phyloP scores from a whole-genome alignment of 139 green algal species.

The Volvox reticuliferus region DNA sequence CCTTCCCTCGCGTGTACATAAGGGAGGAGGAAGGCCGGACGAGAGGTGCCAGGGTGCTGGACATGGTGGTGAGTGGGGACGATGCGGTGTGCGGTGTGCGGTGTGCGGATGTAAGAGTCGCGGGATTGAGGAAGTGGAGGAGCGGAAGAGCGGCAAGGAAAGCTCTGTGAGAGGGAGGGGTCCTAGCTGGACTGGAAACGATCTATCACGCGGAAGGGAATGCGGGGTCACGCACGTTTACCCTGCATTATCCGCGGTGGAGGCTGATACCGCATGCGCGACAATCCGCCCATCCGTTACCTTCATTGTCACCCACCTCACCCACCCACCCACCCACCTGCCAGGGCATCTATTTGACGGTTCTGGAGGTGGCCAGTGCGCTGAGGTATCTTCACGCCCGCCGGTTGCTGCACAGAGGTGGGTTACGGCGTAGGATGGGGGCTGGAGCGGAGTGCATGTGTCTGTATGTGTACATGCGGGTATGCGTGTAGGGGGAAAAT shows the following conservation, averaged over 20 bases:
- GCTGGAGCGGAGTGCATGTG: not conserved
- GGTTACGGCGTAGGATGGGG: not conserved
- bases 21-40: not conserved
- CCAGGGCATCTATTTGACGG: conserved; percentile 41
- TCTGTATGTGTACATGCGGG: too few relatives aligned
- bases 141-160: not conserved
- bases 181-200: too few relatives aligned
- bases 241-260: too few relatives aligned
- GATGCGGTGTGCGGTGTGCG: not conserved
- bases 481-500: too few relatives aligned
- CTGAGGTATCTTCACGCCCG: conserved; percentile 39
- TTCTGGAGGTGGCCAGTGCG: conserved; percentile 35
- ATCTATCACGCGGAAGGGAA: too few relatives aligned
- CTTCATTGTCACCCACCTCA: not conserved
- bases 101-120: too few relatives aligned
- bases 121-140: too few relatives aligned
- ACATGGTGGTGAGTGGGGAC: conserved; percentile 33
- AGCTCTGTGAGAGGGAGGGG: not conserved
- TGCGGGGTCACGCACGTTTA: too few relatives aligned
- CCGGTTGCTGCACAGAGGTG: conserved; percentile 29
- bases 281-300: not conserved
- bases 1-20: conserved; percentile 18
- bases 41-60: not conserved
- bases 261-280: too few relatives aligned
- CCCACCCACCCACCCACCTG: not conserved